These are phyloP conservation scores for Zelopaecilomyces penicillatus DNA, from an alignment of 2,329 filamentous ascomycete genomes.

Conservation along the genomic window DNA sequence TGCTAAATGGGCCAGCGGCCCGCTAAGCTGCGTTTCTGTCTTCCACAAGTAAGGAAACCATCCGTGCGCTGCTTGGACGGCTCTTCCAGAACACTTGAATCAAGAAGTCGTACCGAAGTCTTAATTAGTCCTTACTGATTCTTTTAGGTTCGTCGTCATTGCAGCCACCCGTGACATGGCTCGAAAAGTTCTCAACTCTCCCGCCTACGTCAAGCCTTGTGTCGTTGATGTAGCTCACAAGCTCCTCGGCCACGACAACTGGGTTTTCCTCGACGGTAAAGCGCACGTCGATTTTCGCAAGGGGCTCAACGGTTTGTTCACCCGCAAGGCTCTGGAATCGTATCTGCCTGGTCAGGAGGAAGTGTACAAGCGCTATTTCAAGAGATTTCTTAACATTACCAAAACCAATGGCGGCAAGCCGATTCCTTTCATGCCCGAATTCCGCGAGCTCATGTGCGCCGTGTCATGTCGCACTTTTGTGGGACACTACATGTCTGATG, in stretches of 20 bases:
- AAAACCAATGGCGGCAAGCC: conserved; percentile 64
- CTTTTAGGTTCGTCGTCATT: conserved; percentile 82
- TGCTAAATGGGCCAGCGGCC: conserved; percentile 84
- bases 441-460: conserved; percentile 91
- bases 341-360: conserved; percentile 92
- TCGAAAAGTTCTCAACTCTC: conserved; percentile 94
- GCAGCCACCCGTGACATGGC: conserved; percentile 91
- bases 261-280: conserved; percentile 95
- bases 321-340: conserved; percentile 72
- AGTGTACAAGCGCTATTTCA: conserved; percentile 82
- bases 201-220: conserved; percentile 84
- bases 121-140: not conserved
- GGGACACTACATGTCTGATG: conserved; percentile 87
- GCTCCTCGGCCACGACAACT: conserved; percentile 84
- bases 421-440: conserved; percentile 79
- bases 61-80: conserved; percentile 2
- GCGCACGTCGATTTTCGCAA: conserved; percentile 95
- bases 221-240: conserved; percentile 93
- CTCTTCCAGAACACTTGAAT: not conserved
- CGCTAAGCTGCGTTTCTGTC: conserved; percentile 92
- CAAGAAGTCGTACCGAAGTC: not conserved
- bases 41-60: conserved; percentile 81
- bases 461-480: conserved; percentile 96
- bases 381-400: conserved; percentile 68
- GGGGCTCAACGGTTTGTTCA: conserved; percentile 90